Base-by-base conservation (phyloP, 2,329 filamentous ascomycete species). In the Fusarium cyanostomum region DNA sequence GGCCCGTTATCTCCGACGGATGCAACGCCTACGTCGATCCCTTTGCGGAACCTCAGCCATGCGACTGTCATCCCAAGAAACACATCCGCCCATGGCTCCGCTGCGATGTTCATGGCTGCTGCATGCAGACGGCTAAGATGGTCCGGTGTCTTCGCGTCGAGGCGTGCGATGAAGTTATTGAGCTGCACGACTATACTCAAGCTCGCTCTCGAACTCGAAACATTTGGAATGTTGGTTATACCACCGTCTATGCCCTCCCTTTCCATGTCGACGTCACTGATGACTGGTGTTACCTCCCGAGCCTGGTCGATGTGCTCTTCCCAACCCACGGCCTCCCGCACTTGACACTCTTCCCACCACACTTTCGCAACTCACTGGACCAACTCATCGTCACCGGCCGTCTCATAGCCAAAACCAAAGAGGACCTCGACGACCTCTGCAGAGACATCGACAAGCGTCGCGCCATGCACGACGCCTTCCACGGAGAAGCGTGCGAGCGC, bases 101-200 rank as follows among this genome's bases (percentile, higher is more conserved):
- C 26, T 75, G 73, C 28, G 54, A 59, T 1, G 31, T 62, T 1
- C 73, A 75, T 38, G 67, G 65, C 2, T 75, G 73, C 55, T 75
- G 73, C 48, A 58, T 64, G 39, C 46, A 56, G 49, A 58, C 56
- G 1, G 24, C 37, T 35, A 57, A 39, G 12, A 56, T 61, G 24
- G 24, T 62, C n/a, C 45, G 35, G 38, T 74, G 73, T 15, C 52
- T 54, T 1, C 10, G 50, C 8, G 12, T 44, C 4, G 49, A 55
- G 10, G 26, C 39, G 2, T 72, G 69, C 44, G 9, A 24, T 13
- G 13, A 51, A 4, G 34, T 52, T 3, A 27, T 42, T 18, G 39
- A 55, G 0, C 18, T 72, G 11, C 65, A 72, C 35, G 44, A 42
- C 7, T 72, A 72, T 43, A 2, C 41, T n/a, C 66, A 70, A 38